Conservation (phyloP, 768 basidiomycete species). For the Pleurotus citrinopileatus region DNA sequence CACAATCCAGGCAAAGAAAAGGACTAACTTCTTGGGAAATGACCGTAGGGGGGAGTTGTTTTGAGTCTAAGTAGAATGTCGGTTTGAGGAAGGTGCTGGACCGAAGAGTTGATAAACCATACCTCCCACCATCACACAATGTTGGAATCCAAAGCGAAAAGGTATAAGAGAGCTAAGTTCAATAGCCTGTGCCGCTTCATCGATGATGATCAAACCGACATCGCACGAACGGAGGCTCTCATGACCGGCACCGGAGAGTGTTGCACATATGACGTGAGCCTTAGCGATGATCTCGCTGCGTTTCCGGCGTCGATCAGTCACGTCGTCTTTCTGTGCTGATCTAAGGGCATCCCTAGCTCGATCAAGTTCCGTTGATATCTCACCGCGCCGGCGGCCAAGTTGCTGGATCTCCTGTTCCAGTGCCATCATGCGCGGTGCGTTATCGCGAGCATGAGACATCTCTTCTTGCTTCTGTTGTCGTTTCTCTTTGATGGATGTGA, state of each 20-base stretch:
- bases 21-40: constrained; percentile 41
- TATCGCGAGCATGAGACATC: constrained; percentile 52
- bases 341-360: constrained; percentile 79
- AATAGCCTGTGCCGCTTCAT: constrained; percentile 96
- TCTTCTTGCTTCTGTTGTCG: constrained; percentile 61
- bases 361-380: constrained; percentile 69
- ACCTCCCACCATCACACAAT: constrained; percentile 88
- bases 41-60: constrained; percentile 92
- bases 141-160: constrained; percentile 78
- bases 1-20: neutral
- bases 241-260: constrained; percentile 91
- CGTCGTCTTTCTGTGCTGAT: constrained; percentile 76
- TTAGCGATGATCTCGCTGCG: constrained; percentile 76
- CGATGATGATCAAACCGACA: constrained; percentile 95
- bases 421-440: constrained; percentile 44
- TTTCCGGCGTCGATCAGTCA: constrained; percentile 73
- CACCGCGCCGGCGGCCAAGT: constrained; percentile 63
- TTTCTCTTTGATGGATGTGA: constrained; percentile 63
- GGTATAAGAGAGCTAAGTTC: constrained; percentile 95
- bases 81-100: neutral
- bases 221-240: constrained; percentile 79
- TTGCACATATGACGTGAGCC: constrained; percentile 93
- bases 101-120: constrained; percentile 1
- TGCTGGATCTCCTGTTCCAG: constrained; percentile 70
- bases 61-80: constrained; percentile 52